Evolutionary conservation across 441 rosid species (phyloP).

Genomic region (Manihot esculenta): DNA sequence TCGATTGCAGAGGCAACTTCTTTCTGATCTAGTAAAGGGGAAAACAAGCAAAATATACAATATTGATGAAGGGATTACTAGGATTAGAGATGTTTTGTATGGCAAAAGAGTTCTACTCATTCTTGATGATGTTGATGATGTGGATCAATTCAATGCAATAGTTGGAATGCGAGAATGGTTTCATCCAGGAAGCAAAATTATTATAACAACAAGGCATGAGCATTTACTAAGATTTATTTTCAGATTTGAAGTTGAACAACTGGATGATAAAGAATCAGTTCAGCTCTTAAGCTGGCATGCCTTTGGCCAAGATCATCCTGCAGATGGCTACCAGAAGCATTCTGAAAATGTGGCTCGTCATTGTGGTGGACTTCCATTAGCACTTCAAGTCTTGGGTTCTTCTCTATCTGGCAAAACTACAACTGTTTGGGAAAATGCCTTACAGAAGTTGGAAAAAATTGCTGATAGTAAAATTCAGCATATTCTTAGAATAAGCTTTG

Average conservation of each 20-base stretch:
- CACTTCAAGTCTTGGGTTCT: constrained; percentile 29
- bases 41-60: constrained; percentile 15
- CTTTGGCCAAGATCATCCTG: constrained; percentile 24
- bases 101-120: constrained; percentile 28
- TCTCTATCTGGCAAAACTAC: constrained; percentile 23
- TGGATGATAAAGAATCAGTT: constrained; percentile 28
- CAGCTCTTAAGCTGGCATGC: constrained; percentile 30
- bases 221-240: constrained; percentile 3
- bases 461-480: constrained; percentile 27
- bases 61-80: constrained; percentile 21
- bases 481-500: constrained; percentile 26
- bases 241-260: constrained; percentile 26
- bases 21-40: constrained; percentile 17
- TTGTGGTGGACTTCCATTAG: constrained; percentile 31
- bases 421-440: constrained; percentile 38
- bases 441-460: constrained; percentile 30
- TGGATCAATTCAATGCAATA: constrained; percentile 22
- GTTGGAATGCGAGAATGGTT: constrained; percentile 25
- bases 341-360: constrained; percentile 4
- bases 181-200: constrained; percentile 29
- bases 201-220: constrained; percentile 29
- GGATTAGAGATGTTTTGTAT: constrained; percentile 20
- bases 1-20: constrained; percentile 29
- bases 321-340: constrained; percentile 9
- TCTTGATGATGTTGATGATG: constrained; percentile 31